Conservation (phyloP, 2,329 filamentous ascomycete species). For the Claviceps sp. region DNA sequence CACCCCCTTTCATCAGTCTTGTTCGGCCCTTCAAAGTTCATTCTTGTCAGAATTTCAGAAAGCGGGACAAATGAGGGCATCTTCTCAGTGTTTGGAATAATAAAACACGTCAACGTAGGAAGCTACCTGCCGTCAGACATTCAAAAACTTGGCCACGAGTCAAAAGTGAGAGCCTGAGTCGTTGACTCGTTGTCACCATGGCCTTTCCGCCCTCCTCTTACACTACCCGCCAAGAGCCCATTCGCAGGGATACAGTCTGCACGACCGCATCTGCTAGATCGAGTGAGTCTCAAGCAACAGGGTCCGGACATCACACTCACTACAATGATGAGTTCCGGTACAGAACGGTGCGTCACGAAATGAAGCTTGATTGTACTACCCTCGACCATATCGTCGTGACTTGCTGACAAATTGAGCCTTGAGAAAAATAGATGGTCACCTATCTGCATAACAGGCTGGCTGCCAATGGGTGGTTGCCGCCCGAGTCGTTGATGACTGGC, state of each 20-base stretch:
- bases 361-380: background rate
- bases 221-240: background rate
- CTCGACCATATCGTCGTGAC: background rate
- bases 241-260: constrained; percentile 5
- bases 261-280: constrained; percentile 1
- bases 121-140: background rate
- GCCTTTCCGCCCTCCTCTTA: background rate
- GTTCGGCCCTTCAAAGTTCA: no score
- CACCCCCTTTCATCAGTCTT: background rate
- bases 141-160: background rate
- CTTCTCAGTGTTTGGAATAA: background rate
- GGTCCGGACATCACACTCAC: background rate
- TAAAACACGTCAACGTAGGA: background rate
- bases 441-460: constrained; percentile 18
- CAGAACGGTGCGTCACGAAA: constrained; percentile 12
- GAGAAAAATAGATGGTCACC: constrained; percentile 15
- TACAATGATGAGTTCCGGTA: constrained; percentile 19
- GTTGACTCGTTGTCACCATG: constrained; percentile 1
- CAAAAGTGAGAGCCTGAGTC: background rate
- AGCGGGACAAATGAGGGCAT: background rate
- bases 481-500: constrained; percentile 5
- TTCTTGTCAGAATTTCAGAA: background rate
- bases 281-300: background rate
- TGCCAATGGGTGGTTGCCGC: constrained; percentile 18
- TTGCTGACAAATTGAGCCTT: background rate